phyloP scores from a whole-genome alignment of 2,329 filamentous ascomycete genomes.

The Neoscytalidium dimidiatum region DNA sequence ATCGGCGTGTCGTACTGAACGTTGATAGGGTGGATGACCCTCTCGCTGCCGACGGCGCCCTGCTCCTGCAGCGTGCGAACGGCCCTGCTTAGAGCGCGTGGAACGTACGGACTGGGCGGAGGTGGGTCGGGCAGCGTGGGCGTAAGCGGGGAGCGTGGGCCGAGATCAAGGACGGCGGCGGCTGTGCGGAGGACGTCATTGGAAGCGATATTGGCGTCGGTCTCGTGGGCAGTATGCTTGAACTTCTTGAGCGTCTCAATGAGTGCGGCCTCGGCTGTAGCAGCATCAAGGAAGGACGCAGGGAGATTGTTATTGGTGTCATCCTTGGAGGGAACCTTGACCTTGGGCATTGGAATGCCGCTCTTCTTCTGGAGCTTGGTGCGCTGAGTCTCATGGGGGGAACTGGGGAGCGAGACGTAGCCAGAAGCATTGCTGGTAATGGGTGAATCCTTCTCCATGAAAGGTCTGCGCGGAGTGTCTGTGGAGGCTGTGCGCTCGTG shows the following conservation, averaged over 20 bases:
- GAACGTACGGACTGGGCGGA: background rate
- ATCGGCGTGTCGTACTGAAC: background rate
- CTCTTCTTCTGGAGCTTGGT: constrained; percentile 3
- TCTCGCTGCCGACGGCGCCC: background rate
- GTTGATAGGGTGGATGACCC: background rate
- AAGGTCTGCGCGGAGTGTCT: background rate
- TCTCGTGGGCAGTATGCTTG: background rate
- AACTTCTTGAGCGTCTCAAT: background rate
- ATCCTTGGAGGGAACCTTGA: background rate
- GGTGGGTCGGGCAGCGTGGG: background rate
- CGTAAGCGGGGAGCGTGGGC: background rate
- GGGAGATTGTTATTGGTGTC: background rate
- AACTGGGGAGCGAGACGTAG: background rate
- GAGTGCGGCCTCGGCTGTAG: background rate
- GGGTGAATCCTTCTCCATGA: background rate
- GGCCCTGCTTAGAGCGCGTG: background rate
- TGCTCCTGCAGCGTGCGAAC: background rate
- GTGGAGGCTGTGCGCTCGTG: background rate
- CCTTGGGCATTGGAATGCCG: background rate
- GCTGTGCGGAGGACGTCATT: background rate
- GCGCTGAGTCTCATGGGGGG: background rate
- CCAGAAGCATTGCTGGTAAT: background rate
- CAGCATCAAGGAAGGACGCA: background rate
- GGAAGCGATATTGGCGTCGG: background rate
- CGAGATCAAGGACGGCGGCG: background rate